Evolutionary conservation across 176 grass and related monocot genomes (phyloP), one percentile per base, ranked within the genome.

Genomic region (Leersia perrieri): DNA sequence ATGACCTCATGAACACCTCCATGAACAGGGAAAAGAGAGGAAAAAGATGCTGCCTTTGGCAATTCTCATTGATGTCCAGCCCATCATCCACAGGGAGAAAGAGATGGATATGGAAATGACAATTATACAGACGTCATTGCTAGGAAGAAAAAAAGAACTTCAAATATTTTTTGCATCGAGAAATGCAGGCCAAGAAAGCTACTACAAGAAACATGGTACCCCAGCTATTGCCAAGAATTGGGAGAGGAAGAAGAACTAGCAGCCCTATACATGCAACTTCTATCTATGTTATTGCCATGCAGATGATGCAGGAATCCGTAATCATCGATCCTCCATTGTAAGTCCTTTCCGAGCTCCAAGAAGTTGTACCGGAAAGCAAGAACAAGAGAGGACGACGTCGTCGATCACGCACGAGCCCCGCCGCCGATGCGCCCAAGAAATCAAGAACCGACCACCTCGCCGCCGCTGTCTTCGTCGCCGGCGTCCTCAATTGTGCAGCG

Each of bases 291-390:
- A 76, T 75, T 89, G 55, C 40, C 78, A 70, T 7, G 87, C 76
- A 32, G 72, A 66, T 67, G 69, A 65, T n/a, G n/a, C n/a, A n/a
- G n/a, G n/a, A n/a, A n/a, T n/a, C n/a, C n/a, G 81, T 88, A 84
- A 29, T 64, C 75, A 36, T 84, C 87, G 87, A 51, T 91, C 91
- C 94, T 91, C 91, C 89, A 87, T 94, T 97, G 89, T 91, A 89
- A 91, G 76, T 86, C 70, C 91, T 97, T 97, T 93, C 94, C 88
- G 10, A 25, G 42, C 60, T 22, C 33, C 40, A n/a, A 58, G 75
- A 60, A 58, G 80, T 30, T 30, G 69, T 12, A 42, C 74, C 66
- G 91, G 91, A 93, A 93, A 91, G 91, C 85, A 87, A 76, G 86
- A 74, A 94, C 94, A 93, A 93, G 94, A 94, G 85, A 97, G 87